Conservation (phyloP, 495 filamentous ascomycete species). For the Poronia punctata region DNA sequence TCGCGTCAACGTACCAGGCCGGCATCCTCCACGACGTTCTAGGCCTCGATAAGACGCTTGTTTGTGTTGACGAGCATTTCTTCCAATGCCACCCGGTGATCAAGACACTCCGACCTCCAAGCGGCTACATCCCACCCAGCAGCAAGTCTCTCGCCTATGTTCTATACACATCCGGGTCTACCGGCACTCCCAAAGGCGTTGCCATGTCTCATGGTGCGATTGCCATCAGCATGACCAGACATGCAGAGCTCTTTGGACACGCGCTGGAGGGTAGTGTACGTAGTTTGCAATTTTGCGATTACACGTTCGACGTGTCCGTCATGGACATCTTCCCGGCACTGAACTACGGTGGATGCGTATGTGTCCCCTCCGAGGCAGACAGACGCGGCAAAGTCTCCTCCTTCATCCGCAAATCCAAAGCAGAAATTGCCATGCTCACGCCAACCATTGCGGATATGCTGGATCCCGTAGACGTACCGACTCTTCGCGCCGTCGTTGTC, state of each 20-base stretch:
- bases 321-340: conserved; percentile 47
- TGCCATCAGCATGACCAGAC: background rate
- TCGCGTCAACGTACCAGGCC: background rate
- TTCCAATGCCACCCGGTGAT: background rate
- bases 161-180: background rate
- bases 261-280: conserved; percentile 1
- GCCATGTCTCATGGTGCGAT: background rate
- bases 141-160: background rate
- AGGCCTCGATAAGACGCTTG: background rate
- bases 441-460: background rate
- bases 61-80: background rate
- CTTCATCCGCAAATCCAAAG: background rate
- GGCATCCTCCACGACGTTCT: no score
- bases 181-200: background rate
- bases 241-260: background rate
- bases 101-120: background rate
- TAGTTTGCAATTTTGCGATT: conserved; percentile 48
- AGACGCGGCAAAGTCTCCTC: background rate
- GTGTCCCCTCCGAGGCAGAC: conserved; percentile 14
- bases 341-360: conserved; percentile 24
- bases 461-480: background rate
- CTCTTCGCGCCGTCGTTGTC: background rate
- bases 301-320: conserved; percentile 49
- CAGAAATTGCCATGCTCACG: background rate
- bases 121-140: background rate